Evolutionary conservation across 106 monocot genomes (phyloP), one percentile per base, ranked within the genome.

Genomic region (Chionographis japonica): DNA sequence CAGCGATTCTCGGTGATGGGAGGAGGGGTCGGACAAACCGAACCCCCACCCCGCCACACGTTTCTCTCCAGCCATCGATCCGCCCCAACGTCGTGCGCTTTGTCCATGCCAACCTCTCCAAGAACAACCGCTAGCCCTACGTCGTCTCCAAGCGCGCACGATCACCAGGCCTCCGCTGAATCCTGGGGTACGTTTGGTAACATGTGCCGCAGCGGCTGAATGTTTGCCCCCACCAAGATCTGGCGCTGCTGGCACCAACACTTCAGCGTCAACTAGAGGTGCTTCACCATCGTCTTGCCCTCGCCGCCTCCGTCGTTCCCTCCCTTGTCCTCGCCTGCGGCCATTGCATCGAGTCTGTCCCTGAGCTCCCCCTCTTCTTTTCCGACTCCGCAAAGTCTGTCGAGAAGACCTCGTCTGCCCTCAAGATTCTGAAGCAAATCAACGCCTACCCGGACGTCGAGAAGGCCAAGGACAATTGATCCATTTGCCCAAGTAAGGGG

Each of bases 141-240:
- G 87, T 79, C 18, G 84, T 91, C 13, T 87, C 87, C 43, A 78
- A 71, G 65, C 69, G 65, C 10, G 88, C 88, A n/a, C 35, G 92
- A 88, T 13, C 92, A 93, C 73, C 88, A 87, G 83, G 88, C 92
- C 61, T 88, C 88, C 0, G 92, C 92, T 11, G 85, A 93, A 72
- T 93, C 92, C 1, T 93, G 92, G 92, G 92, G 88, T 0, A 88
- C 87, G 37, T 91, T 87, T 43, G 85, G 85, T 4, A 89, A 89
- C 79, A 85, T 89, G 85, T 85, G 85, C 38, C 82, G 81, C 19
- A 81, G 83, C 60, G 92, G 92, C 0, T 82, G 92, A 37, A 92
- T 92, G 92, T 92, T 92, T 62, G 88, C 88, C 50, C 88, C 92
- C 20, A 92, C 92, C 56, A 82, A 92, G 88, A 86, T 66, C 74